phyloP scores from a whole-genome alignment of 2,329 filamentous ascomycete species.

The Botrytis porri region DNA sequence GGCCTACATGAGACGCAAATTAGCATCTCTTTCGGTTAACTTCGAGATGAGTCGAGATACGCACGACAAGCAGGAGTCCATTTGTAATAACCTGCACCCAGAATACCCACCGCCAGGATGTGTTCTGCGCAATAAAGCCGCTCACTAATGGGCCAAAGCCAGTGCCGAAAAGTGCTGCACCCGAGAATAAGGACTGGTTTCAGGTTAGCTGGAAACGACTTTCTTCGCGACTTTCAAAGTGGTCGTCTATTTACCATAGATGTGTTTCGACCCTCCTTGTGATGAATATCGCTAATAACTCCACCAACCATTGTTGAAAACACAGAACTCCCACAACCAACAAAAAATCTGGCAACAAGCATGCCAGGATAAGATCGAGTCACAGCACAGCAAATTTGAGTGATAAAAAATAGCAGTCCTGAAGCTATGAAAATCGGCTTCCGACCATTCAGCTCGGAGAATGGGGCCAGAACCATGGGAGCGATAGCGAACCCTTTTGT shows the following conservation, averaged over 20 bases:
- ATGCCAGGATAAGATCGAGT: constrained; percentile 69
- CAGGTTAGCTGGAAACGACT: not conserved
- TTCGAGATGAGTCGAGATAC: not conserved
- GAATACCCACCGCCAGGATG: constrained; percentile 82
- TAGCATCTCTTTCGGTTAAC: not conserved
- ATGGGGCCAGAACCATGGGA: constrained; percentile 84
- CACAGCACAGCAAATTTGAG: constrained; percentile 70
- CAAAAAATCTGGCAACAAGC: constrained; percentile 71
- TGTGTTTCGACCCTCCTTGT: constrained; percentile 74
- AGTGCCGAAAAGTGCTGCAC: constrained; percentile 72
- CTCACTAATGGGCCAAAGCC: constrained; percentile 73
- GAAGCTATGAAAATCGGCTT: constrained; percentile 76
- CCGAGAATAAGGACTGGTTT: constrained; percentile 65
- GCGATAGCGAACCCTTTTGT: constrained; percentile 63
- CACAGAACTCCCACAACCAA: constrained; percentile 71
- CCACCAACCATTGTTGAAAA: constrained; percentile 93
- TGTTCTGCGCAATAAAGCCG: constrained; percentile 64
- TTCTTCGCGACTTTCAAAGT: too few species aligned
- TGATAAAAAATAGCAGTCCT: constrained; percentile 67
- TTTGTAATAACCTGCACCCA: constrained; percentile 77
- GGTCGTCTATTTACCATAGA: constrained; percentile 60
- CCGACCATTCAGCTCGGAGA: constrained; percentile 84
- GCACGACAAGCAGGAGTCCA: constrained; percentile 55
- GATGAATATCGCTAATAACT: constrained; percentile 83
- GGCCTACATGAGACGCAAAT: constrained; percentile 33